Percentiles rank a stretch among this genome's conserved stretches.
These are phyloP conservation scores for Backusella tarrabulga DNA, from an alignment of 192 early-diverging fungal species.

Conservation along the genomic window DNA sequence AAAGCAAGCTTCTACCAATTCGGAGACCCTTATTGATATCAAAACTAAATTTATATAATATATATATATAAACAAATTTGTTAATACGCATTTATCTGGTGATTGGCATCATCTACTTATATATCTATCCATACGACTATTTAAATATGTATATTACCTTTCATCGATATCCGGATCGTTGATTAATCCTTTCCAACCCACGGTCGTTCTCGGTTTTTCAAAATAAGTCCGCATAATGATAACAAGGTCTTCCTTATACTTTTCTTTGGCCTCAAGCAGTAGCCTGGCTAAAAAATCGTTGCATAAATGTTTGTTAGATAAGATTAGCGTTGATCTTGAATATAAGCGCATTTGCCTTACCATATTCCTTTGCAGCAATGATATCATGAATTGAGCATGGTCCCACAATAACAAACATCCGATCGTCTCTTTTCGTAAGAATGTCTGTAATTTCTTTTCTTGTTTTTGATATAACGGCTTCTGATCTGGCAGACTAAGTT, in stretches of 20 bases:
- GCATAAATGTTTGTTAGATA: not conserved
- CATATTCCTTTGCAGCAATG: conserved; percentile 82
- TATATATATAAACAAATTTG: not conserved
- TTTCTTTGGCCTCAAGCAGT: conserved; percentile 37
- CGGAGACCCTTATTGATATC: conserved; percentile 96
- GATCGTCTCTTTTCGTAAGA: conserved; percentile 77
- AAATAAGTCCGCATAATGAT: conserved; percentile 98
- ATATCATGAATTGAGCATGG: conserved; percentile 96
- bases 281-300: conserved; percentile 9
- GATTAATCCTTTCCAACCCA: conserved; percentile 87
- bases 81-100: too few relatives aligned
- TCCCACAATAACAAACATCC: conserved; percentile 86
- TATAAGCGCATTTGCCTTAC: conserved; percentile 19
- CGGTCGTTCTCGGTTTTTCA: conserved; percentile 97
- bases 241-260: conserved; percentile 70
- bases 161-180: conserved; percentile 77
- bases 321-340: not conserved
- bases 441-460: conserved; percentile 68
- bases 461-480: conserved; percentile 36
- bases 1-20: conserved; percentile 76
- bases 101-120: not conserved
- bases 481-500: conserved; percentile 17
- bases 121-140: not conserved
- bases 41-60: conserved; percentile 55
- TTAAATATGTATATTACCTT: conserved; percentile 20